Evolutionary conservation across 1,284 basidiomycete species (phyloP), one percentile per base, ranked within the genome.

Genomic region (Fomitopsis palustris): DNA sequence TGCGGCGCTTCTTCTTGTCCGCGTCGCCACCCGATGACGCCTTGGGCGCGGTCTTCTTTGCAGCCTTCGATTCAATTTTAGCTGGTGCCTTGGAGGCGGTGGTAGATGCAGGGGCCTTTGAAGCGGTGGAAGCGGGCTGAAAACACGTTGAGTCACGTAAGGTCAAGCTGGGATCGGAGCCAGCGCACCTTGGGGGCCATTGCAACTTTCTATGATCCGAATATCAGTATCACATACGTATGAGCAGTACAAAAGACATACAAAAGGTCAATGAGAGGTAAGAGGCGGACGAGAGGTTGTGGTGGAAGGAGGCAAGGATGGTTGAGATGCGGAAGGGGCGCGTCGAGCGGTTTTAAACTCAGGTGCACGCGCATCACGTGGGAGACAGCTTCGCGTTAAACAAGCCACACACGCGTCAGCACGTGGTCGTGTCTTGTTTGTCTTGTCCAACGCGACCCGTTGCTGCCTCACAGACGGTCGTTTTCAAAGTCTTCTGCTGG

Each of bases 1-100:
- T 84, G 68, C 75, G 78, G 66, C 81, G 76, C 78, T 84, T 84
- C 77, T 81, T 81, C 79, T 84, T 85, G 65, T 83, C 82, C 21
- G 78, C 79, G 57, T 78, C 82, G 54, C 69, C 75, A 42, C 72
- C 67, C 9, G 71, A 19, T 7, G 49, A 71, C 35, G 70, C 56
- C 56, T 70, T 69, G 67, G 80, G 75, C 61, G 77, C 69, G 16
- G 82, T 81, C 78, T 84, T 85, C 77, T 83, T 82, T 38, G 79
- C 80, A 56, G 78, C 76, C 68, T 77, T 76, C n/a, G 70, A 57
- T 70, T 73, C 55, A 57, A 77, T 59, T 66, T 81, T 81, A 29
- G 80, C 79, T 39, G 83, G 82, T 33, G 82, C 82, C 73, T 85
- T 84, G 35, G 76, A 76, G 41, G 77, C 79, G 55, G 79, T 52